phyloP scores from a whole-genome alignment of 1,284 basidiomycete genomes.

The Microbotryum lychnidis-dioicae region DNA sequence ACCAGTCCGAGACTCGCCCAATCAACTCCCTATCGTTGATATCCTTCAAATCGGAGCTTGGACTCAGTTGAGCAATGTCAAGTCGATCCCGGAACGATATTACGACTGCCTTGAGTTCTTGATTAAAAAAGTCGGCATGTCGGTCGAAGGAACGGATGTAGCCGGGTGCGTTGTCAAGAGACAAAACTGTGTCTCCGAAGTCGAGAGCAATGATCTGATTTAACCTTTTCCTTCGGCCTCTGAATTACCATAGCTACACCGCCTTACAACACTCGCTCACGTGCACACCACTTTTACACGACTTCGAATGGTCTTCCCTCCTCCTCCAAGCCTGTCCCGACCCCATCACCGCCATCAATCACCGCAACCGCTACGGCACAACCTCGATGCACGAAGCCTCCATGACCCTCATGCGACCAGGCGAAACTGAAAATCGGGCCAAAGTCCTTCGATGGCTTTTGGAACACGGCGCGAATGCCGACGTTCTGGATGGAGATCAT shows the following conservation, averaged over 20 bases:
- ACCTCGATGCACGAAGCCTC: not conserved
- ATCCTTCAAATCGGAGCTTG: slow-evolving; percentile 6
- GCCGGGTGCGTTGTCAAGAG: not conserved
- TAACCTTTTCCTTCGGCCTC: not conserved
- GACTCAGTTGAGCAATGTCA: not conserved
- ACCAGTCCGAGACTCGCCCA: slow-evolving; percentile 4
- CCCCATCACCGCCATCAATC: slow-evolving; percentile 6
- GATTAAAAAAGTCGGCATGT: not conserved
- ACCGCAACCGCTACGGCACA: slow-evolving; percentile 1
- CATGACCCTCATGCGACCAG: slow-evolving; percentile 4
- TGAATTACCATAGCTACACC: not conserved
- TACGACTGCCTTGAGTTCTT: not conserved
- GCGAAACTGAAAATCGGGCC: slow-evolving; percentile 2
- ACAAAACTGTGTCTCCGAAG: too few species aligned
- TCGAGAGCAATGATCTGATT: not conserved
- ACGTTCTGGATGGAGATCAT: not conserved
- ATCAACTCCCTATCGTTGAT: slow-evolving; percentile 6
- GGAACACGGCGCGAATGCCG: slow-evolving; percentile 6
- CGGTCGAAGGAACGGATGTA: slow-evolving; percentile 3
- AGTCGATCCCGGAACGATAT: not conserved
- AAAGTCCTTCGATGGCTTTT: not conserved
- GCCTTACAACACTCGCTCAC: slow-evolving; percentile 5
- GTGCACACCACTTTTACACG: slow-evolving; percentile 1
- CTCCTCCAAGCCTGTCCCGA: slow-evolving; percentile 5
- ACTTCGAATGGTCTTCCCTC: not conserved